Percentiles rank a stretch among this genome's conserved stretches.
These are phyloP conservation scores for Cyclotella sp. DNA, from an alignment of 108 stramenopile species.

Conservation along the genomic window DNA sequence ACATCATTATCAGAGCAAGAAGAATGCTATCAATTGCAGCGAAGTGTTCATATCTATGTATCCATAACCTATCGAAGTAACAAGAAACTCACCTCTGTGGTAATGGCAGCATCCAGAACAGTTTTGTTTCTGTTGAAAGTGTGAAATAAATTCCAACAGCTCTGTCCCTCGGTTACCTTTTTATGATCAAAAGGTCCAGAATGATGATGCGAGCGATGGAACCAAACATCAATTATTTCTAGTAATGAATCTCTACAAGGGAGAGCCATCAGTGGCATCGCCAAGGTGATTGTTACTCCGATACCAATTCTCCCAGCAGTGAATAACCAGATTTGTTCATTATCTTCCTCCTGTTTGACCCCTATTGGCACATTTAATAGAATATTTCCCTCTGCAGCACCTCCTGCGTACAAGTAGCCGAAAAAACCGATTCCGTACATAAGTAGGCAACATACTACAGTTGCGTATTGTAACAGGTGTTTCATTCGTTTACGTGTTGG, in stretches of 20 bases:
- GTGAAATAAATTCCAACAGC: constrained; percentile 36
- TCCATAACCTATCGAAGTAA: too few relatives aligned
- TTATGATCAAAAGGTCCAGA: not conserved
- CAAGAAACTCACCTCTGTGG: constrained; percentile 22
- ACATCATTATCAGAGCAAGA: too few relatives aligned
- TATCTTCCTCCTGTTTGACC: constrained; percentile 7
- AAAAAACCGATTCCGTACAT: constrained; percentile 62
- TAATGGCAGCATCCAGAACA: constrained; percentile 20
- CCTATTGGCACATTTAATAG: constrained; percentile 59
- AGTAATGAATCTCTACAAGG: constrained; percentile 75
- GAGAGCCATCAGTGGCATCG: constrained; percentile 71
- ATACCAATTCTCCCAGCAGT: constrained; percentile 72
- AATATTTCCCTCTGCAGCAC: constrained; percentile 65
- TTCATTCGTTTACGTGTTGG: constrained; percentile 64
- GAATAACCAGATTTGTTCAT: constrained; percentile 49
- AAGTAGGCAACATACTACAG: constrained; percentile 54
- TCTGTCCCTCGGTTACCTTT: not conserved
- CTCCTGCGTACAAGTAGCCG: constrained; percentile 71
- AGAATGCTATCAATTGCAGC: too few relatives aligned
- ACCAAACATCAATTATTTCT: constrained; percentile 49
- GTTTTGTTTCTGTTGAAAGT: constrained; percentile 18
- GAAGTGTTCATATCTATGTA: too few relatives aligned
- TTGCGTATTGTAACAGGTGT: constrained; percentile 50
- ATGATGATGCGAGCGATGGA: constrained; percentile 43
- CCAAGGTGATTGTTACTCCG: constrained; percentile 70